Evolutionary conservation across 371 early-diverging fungal genomes (phyloP), one percentile per base, ranked within the genome.

Genomic region (Saksenaea vasiformis): DNA sequence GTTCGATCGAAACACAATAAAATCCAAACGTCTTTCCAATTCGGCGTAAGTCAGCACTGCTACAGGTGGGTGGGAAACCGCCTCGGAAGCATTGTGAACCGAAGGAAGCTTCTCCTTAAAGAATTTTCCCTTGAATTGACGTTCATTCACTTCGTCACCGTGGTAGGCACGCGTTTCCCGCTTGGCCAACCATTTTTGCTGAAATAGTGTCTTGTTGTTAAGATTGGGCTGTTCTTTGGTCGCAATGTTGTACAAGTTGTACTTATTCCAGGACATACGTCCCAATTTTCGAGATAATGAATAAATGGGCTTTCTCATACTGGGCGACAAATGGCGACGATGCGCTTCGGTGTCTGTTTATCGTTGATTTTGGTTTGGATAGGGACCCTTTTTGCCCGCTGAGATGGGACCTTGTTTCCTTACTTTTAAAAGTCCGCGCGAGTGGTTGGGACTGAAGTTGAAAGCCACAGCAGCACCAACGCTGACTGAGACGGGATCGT

Each of bases 161-260:
- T 98, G 97, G 85, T 98, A 98, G 34, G 90, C 94, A 38, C 97
- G 88, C 24, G 95, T 90, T 57, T 95, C 94, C 66, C 91, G 87
- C 82, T 98, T 98, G 38, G 96, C 93, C 60, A 86, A 73, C 96
- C 96, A 98, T 71, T 90, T 90, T 76, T 96, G 95, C 78, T 97
- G 96, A 80, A 88, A 96, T 26, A 95, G 89, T 56, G 96, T 91
- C 65, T 84, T 84, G 62, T 91, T 89, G 65, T 85, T 73, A 53
- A 83, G 67, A 65, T 88, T 85, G 54, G 82, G 80, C 31, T 79
- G 69, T 27, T 76, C 80, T 56, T 91, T 89, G 24, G 73, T 73
- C n/a, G 87, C 85, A 62, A 95, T 86, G 76, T 92, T 92, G 87
- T 87, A 95, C 64, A 95, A 84, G 82, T 95, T 95, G 79, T 89